These are phyloP conservation scores for Cyberlindnera maritima DNA, from an alignment of 805 yeast genomes.

Conservation along the genomic window DNA sequence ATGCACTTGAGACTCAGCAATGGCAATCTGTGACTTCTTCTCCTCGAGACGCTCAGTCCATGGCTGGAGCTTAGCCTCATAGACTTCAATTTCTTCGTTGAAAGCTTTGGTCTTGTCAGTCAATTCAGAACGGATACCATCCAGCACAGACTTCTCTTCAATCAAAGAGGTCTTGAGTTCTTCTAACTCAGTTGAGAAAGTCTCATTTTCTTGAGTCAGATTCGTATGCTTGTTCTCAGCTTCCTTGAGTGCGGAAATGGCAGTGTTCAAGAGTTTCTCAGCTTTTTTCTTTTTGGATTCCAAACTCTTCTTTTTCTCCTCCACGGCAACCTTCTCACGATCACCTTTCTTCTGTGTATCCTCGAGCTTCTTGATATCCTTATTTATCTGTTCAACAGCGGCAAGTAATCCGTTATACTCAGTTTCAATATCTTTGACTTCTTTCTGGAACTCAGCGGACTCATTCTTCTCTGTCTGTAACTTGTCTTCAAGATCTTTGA, in stretches of 20 bases:
- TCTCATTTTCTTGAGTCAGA: constrained; percentile 42
- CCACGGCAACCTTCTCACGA: constrained; percentile 61
- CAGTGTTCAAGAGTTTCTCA: constrained; percentile 48
- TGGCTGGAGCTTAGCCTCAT: constrained; percentile 74
- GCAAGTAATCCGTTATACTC: constrained; percentile 28
- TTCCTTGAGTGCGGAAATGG: constrained; percentile 43
- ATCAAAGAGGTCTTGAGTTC: constrained; percentile 44
- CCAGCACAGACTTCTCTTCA: constrained; percentile 55
- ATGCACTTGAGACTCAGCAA: constrained; percentile 64
- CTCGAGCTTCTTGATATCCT: constrained; percentile 32
- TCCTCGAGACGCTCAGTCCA: constrained; percentile 69
- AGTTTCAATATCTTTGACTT: constrained; percentile 32
- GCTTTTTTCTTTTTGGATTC: constrained; percentile 56
- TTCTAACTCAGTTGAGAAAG: constrained; percentile 43
- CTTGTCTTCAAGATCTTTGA: constrained; percentile 39
- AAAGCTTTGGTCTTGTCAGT: constrained; percentile 72
- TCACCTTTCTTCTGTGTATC: constrained; percentile 43
- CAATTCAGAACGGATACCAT: constrained; percentile 59
- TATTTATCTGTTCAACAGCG: constrained; percentile 24
- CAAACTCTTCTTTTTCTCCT: constrained; percentile 73
- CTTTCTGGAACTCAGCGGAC: constrained; percentile 38
- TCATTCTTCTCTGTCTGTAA: constrained; percentile 43
- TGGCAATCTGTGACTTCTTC: constrained; percentile 59
- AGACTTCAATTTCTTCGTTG: constrained; percentile 58
- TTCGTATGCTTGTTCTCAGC: constrained; percentile 45